Evolutionary conservation across 2,329 filamentous ascomycete genomes (phyloP).

Genomic region (Zymoseptoria pseudotritici): DNA sequence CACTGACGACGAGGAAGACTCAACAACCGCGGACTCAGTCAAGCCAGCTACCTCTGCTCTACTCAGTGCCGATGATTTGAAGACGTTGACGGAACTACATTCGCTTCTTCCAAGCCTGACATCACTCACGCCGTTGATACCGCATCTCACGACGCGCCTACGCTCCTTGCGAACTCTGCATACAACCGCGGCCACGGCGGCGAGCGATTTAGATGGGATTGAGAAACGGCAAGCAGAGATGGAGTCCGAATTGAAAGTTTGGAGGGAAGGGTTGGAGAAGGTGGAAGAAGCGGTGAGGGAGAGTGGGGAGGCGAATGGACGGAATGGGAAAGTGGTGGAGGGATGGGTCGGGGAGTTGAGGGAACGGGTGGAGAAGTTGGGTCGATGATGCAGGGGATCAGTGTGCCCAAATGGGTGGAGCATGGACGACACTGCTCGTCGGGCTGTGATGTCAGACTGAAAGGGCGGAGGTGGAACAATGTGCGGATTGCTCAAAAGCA

Average conservation of each 20-base stretch:
- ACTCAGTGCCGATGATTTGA: constrained; percentile 56
- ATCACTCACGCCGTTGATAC: constrained; percentile 73
- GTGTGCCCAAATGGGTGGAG: no score
- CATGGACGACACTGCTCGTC: no score
- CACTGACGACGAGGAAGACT: constrained; percentile 5
- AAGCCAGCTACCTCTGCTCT: constrained; percentile 19
- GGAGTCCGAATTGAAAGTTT: constrained; percentile 74
- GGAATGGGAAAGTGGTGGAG: constrained; percentile 78
- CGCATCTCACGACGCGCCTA: constrained; percentile 75
- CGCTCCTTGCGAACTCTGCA: constrained; percentile 79
- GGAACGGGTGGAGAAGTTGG: constrained; percentile 54
- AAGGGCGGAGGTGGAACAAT: no score
- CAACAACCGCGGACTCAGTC: constrained; percentile 27
- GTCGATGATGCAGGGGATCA: constrained; percentile 2
- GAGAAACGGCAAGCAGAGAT: constrained; percentile 77
- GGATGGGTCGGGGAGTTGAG: constrained; percentile 86
- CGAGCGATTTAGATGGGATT: constrained; percentile 66
- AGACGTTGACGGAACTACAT: constrained; percentile 89
- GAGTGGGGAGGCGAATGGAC: constrained; percentile 61
- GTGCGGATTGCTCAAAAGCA: no score
- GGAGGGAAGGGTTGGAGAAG: constrained; percentile 72
- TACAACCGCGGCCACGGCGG: constrained; percentile 74
- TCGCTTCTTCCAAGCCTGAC: constrained; percentile 83
- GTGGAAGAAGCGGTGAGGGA: constrained; percentile 68
- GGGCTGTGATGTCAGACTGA: no score